Evolutionary conservation across 2,329 filamentous ascomycete genomes (phyloP).

Genomic region (Stemphylium beticola): DNA sequence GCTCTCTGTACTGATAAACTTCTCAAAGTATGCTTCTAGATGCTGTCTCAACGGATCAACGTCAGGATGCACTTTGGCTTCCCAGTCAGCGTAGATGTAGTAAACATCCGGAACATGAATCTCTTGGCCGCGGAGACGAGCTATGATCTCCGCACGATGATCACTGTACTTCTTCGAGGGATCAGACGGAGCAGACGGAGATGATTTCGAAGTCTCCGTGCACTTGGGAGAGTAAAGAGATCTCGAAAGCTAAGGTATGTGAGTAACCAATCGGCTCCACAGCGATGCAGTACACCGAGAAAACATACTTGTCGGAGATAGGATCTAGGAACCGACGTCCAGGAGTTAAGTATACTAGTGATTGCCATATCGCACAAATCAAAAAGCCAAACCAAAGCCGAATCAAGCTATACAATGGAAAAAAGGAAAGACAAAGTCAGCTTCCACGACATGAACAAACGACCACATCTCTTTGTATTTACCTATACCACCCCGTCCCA

Average conservation of each 20-base stretch:
- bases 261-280: not conserved
- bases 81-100: conserved; percentile 10
- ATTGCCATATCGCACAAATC: not conserved
- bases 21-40: conserved; percentile 8
- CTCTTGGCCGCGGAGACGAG: conserved; percentile 9
- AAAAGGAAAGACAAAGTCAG: not conserved
- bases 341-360: not conserved
- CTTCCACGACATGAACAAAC: not conserved
- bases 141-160: conserved; percentile 6
- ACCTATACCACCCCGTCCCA: not conserved
- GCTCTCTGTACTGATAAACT: conserved; percentile 9
- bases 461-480: not conserved
- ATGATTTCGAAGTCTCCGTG: not conserved
- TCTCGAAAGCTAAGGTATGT: not conserved
- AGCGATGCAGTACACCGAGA: not conserved
- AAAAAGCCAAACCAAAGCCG: not conserved
- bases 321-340: not conserved
- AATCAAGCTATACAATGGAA: not conserved
- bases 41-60: conserved; percentile 4
- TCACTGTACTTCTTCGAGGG: not conserved
- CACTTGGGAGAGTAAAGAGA: not conserved
- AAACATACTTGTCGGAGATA: conserved; percentile 2
- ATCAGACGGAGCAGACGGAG: not conserved
- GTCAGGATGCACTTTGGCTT: conserved; percentile 4
- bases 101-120: conserved; percentile 10